A percentile compares a stretch with the other conserved stretches of the same genome.
phyloP scores from a whole-genome alignment of 768 basidiomycete genomes.

The Nevesoporus exiguus region DNA sequence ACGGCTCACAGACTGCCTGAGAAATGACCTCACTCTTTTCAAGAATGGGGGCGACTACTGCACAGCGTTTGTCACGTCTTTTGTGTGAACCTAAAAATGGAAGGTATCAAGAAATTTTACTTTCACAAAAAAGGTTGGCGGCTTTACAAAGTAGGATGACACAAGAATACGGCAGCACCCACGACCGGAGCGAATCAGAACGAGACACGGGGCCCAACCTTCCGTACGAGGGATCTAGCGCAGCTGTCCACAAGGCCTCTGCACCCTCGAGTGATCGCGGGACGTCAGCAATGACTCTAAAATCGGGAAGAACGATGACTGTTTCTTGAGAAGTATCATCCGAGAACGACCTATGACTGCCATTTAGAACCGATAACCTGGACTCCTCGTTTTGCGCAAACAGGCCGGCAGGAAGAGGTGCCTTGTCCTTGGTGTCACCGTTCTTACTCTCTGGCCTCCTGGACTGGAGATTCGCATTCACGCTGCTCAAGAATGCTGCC shows the following conservation, averaged over 20 bases:
- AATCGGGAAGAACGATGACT: conserved; percentile 91
- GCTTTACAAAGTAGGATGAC: conserved; percentile 85
- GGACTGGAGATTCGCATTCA: conserved; percentile 17
- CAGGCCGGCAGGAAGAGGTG: conserved; percentile 42
- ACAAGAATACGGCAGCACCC: conserved; percentile 85
- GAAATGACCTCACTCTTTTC: conserved; percentile 53
- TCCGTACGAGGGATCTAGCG: conserved; percentile 57
- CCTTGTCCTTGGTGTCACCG: conserved; percentile 2
- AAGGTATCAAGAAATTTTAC: background rate
- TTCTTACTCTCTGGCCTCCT: background rate
- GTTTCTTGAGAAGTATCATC: conserved; percentile 66
- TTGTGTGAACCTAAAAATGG: conserved; percentile 78
- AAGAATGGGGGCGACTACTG: conserved; percentile 80
- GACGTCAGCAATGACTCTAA: conserved; percentile 75
- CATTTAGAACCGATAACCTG: conserved; percentile 74
- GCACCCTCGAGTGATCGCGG: conserved; percentile 63
- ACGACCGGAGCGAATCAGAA: conserved; percentile 56
- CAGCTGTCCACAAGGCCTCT: conserved; percentile 58
- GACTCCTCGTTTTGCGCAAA: conserved; percentile 54
- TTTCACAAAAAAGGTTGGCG: background rate
- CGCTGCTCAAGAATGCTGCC: conserved; percentile 49
- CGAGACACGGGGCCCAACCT: conserved; percentile 43
- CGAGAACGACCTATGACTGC: conserved; percentile 67
- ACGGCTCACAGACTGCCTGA: conserved; percentile 15
- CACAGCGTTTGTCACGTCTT: conserved; percentile 87